Evolutionary conservation across 2,329 filamentous ascomycete species (phyloP).

Genomic region (Trichophyton schoenleinii): DNA sequence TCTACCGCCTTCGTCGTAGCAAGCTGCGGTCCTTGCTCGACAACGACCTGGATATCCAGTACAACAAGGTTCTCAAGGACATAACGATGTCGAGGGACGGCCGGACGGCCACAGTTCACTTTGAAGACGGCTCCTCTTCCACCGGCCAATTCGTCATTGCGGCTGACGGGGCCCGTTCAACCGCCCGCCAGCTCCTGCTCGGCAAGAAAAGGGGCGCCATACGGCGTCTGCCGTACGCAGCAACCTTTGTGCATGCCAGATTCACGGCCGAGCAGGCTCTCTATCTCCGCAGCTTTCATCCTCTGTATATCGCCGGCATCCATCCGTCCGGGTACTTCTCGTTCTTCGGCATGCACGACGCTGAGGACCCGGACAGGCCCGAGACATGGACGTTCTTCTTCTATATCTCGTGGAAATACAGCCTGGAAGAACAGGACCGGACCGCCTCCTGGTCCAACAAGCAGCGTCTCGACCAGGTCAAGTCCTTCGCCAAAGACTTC

Average conservation of each 20-base stretch:
- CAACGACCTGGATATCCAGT: conserved; percentile 19
- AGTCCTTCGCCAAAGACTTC: conserved; percentile 34
- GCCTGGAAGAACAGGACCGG: conserved; percentile 27
- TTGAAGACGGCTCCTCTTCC: conserved; percentile 7
- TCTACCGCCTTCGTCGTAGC: conserved; percentile 21
- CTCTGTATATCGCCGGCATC: conserved; percentile 35
- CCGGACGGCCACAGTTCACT: conserved; percentile 1
- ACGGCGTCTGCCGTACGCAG: conserved; percentile 32
- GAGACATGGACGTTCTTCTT: conserved; percentile 29
- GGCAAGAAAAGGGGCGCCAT: conserved; percentile 21
- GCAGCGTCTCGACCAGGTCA: conserved; percentile 28
- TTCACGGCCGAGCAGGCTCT: conserved; percentile 34
- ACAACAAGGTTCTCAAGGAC: conserved; percentile 12
- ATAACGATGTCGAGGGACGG: conserved; percentile 5
- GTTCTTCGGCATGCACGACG: conserved; percentile 32
- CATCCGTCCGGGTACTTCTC: conserved; percentile 17
- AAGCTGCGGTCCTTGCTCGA: conserved; percentile 20
- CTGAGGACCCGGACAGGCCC: conserved; percentile 16
- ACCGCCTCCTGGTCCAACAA: conserved; percentile 22
- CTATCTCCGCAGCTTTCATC: conserved; percentile 34
- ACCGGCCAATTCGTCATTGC: conserved; percentile 41
- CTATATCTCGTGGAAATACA: conserved; percentile 36
- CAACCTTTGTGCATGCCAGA: conserved; percentile 34
- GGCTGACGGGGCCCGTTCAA: conserved; percentile 56
- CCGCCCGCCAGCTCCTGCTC: conserved; percentile 46